Evolutionary conservation across 2,329 filamentous ascomycete species (phyloP), one percentile per base, ranked within the genome.

Genomic region (Aspergillus hortae): DNA sequence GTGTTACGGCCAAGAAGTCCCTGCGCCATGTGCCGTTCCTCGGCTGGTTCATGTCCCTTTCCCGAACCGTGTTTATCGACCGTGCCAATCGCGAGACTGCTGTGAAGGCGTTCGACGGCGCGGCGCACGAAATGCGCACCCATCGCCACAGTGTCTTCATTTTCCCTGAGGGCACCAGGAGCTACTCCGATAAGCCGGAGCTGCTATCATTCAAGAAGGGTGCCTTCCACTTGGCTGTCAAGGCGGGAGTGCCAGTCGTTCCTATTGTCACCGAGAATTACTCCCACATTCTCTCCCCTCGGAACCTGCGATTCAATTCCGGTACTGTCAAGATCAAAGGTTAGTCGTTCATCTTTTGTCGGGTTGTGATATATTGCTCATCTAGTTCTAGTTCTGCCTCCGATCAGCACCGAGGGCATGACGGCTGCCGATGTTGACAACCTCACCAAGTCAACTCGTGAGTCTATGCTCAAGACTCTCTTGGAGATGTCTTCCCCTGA

Each of bases 131-230:
- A 70, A 99, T 99, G 76, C 82, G 80, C 63, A 74, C 74, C 48
- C 80, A 87, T 64, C 80, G 77, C 57, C 88, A 92, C 62, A 78
- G 74, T 53, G 77, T 80, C 7, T 79, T 79, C 57, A 80, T 80
- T 48, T 80, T 80, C 59, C 76, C 78, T 0, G 94, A 99, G 76
- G 94, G 94, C 46, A 99, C 94, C 1, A 83, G 94, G 60, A 95
- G 89, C 69, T 96, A 97, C 75, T 81, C 88, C 52, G 84, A 87
- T 62, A 86, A 92, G 49, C 89, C 94, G 1, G 83, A 81, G 53
- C 75, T 99, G 63, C 78, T 97, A 49, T 89, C 91, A n/a, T 99
- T 97, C 80, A 99, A 99, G 77, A 99, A 99, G 79, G 94, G 94
- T 54, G 94, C 92, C 44, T 99, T 99, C 74, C 92, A 99, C 71